Evolutionary conservation across 345 rosid genomes (phyloP), one percentile per base, ranked within the genome.

Genomic region (Dovyalis caffra): DNA sequence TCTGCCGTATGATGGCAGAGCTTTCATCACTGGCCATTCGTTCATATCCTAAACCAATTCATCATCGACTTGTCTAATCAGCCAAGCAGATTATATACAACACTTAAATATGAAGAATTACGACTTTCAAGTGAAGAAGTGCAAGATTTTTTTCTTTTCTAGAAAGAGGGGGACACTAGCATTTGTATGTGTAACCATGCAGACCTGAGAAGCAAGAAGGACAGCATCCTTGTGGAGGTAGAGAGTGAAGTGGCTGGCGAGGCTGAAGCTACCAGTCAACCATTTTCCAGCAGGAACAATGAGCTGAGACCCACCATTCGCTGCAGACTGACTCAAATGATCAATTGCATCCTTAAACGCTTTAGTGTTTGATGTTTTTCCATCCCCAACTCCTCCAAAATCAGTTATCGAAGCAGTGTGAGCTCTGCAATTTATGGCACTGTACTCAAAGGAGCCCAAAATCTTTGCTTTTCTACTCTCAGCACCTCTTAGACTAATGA

Each of bases 1-100:
- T 83, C 98, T 63, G 51, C 98, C 98, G 57, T 94, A 94, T 0
- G 97, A 94, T 57, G 98, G 98, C 69, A 94, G 80, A 43, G 98
- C 88, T 68, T 86, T 88, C 76, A 88, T 51, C 83, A 77, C 83
- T 1, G 94, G 94, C 86, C 90, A 94, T 77, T 90, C 96, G 3
- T 82, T 81, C 28, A 87, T 35, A 38, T 94, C 94, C 91, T 88
- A 43, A 45, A 23, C 16, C 51, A 72, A 57, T 25, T 40, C 63
- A 12, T 34, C 18, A 6, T 23, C 21, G 25, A 57, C 25, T 11
- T 43, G 11, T 25, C 21, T 9, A 57, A 57, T 7, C 25, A 57
- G 20, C 15, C 11, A 56, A 4, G 21, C 57, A 43, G 11, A 38
- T n/a, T n/a, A n/a, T n/a, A n/a, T n/a, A n/a, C n/a, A n/a, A n/a